Evolutionary conservation across 768 basidiomycete genomes (phyloP), one percentile per base, ranked within the genome.

Genomic region (Myochromella boudieri): DNA sequence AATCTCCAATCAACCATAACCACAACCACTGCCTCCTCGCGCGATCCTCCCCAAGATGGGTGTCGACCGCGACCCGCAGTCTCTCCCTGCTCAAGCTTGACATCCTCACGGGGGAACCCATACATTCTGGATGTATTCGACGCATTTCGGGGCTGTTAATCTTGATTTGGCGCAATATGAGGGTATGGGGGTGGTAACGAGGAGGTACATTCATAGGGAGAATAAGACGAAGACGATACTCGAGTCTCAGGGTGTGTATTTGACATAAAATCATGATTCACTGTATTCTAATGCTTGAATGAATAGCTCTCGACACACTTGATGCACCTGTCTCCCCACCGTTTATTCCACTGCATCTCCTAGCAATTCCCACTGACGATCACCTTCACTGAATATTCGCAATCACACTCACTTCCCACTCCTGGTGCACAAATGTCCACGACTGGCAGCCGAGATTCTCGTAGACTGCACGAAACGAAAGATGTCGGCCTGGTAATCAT

Each of bases 131-230:
- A 54, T n/a, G 12, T 49, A 44, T 42, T 42, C 54, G 15, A 39
- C 81, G 2, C 75, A 79, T 6, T 70, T 89, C 1, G 89, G 88
- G 2, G 72, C 72, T 6, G 72, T 90, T 6, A 73, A 78, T 54
- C 72, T 91, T 47, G 85, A 91, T 58, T 72, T 91, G 1, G 82
- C 89, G 0, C 84, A 90, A 57, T 91, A 89, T 55, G 84, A 81
- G 11, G 72, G 76, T 37, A 78, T 82, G 28, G 76, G 78, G 6
- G 60, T 61, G 22, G 74, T 88, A 18, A 80, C 80, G 8, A 72
- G 89, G 14, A 71, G 80, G 5, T n/a, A 88, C 63, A 71, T 89
- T 5, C 66, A 90, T 4, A 71, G 79, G 39, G 78, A 87, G 55
- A 87, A 84, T 55, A 88, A 86, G 65, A 87, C 82, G n/a, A n/a